Base-by-base conservation (phyloP, 1,139 yeast genomes). In the Maudiozyma humilis region DNA sequence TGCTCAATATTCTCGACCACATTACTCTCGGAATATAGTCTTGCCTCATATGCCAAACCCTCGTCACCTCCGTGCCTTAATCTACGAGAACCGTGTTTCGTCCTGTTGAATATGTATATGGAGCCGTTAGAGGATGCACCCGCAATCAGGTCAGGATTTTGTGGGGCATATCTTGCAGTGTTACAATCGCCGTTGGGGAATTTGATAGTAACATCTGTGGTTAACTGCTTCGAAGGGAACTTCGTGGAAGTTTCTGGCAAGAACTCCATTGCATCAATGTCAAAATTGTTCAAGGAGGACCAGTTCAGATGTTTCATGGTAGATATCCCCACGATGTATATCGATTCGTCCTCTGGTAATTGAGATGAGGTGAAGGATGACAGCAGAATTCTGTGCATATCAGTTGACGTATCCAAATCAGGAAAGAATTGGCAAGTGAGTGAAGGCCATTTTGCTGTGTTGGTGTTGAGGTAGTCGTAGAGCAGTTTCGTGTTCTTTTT, bases 391-490 rank as follows among this genome's bases (percentile, higher is more conserved):
- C 65, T 44, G 42, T 59, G 64, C 10, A 54, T 51, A 46, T 60
- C 63, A 3, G 51, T 46, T 1, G 54, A 34, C 5, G 53, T 49
- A 27, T 62, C 62, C 18, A 60, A 64, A 41, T 73, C 75, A 1
- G 87, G 87, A 39, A 82, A 67, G 76, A 86, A 81, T 58, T 82
- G 83, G n/a, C 83, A 75, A 1, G 89, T 78, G 39, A 83, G 63
- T 0, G 91, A 82, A 0, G 94, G 93, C 93, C 93, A 83, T 32
- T 82, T 75, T 41, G 82, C 67, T 3, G 87, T 83, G 2, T 83
- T 79, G 45, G 86, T 88, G 52, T 82, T 78, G 32, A 83, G 74
- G 59, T 81, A 82, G 54, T 80, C 85, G 57, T 83, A 83, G 73
- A 82, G 73, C 54, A 75, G 77, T 38, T 82, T 76, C 45, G 89